Conservation (phyloP, 1,139 yeast species). For the Wickerhamomyces sp. region DNA sequence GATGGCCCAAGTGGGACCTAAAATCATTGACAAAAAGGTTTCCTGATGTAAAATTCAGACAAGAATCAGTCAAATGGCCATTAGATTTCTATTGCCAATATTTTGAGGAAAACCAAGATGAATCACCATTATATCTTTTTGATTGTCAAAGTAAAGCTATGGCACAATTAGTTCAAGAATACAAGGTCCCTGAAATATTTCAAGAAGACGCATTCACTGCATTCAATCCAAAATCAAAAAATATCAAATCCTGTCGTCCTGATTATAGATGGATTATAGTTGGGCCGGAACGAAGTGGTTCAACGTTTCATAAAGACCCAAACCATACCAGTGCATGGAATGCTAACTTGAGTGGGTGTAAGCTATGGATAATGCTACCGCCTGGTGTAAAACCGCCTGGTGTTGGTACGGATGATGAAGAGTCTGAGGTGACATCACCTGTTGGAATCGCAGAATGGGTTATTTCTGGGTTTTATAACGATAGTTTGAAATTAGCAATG, state of each 20-base stretch:
- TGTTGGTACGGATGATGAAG: conserved; percentile 68
- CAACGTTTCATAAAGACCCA: conserved; percentile 91
- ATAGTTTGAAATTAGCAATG: conserved; percentile 34
- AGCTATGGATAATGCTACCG: conserved; percentile 88
- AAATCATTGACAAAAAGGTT: conserved; percentile 46
- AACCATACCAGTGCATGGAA: conserved; percentile 92
- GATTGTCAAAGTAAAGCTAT: conserved; percentile 73
- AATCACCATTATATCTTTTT: conserved; percentile 78
- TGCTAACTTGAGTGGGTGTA: conserved; percentile 66
- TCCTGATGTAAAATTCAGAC: conserved; percentile 63
- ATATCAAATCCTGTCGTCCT: conserved; percentile 48
- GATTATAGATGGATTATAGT: conserved; percentile 88
- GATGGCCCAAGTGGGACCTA: conserved; percentile 74
- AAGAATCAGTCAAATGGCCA: conserved; percentile 83
- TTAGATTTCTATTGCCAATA: conserved; percentile 59
- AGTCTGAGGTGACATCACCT: conserved; percentile 89
- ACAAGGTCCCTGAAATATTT: conserved; percentile 50
- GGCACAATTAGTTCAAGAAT: conserved; percentile 50
- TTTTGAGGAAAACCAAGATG: conserved; percentile 60
- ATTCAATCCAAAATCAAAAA: conserved; percentile 30
- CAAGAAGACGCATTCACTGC: conserved; percentile 45
- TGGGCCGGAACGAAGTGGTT: conserved; percentile 79
- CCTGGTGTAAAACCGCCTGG: conserved; percentile 81
- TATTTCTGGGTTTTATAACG: conserved; percentile 72
- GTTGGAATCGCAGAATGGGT: conserved; percentile 92